phyloP scores from a whole-genome alignment of 1,284 basidiomycete genomes.

The Papiliotrema laurentii region DNA sequence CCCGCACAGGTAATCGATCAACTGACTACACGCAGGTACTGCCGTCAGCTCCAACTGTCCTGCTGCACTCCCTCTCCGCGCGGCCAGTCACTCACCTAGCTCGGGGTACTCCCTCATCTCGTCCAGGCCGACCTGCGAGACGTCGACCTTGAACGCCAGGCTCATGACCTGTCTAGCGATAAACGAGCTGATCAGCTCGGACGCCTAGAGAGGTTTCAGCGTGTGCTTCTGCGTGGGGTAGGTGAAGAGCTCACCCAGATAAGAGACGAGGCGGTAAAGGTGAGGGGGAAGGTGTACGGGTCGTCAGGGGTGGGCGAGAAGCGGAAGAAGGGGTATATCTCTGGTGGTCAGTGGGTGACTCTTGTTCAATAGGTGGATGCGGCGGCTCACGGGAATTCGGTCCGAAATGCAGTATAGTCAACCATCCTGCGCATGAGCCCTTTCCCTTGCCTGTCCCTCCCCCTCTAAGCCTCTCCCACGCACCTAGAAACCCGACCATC shows the following conservation, averaged over 20 bases:
- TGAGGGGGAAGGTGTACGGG: slow-evolving; percentile 57
- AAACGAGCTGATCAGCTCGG: slow-evolving; percentile 52
- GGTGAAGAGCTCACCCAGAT: slow-evolving; percentile 50
- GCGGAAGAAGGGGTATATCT: slow-evolving; percentile 56
- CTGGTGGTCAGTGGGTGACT: slow-evolving; percentile 11
- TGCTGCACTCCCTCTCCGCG: not conserved
- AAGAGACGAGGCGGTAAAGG: slow-evolving; percentile 52
- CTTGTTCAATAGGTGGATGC: too few relatives aligned
- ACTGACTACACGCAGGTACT: slow-evolving; percentile 40
- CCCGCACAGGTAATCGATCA: not conserved
- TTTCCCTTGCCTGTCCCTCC: too few relatives aligned
- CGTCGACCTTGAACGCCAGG: slow-evolving; percentile 50
- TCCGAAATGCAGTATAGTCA: slow-evolving; percentile 54
- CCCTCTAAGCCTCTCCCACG: too few relatives aligned
- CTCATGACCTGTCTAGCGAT: slow-evolving; percentile 51
- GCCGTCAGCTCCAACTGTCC: not conserved
- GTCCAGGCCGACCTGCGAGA: slow-evolving; percentile 53
- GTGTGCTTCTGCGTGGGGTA: not conserved
- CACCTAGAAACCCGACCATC: slow-evolving; percentile 51
- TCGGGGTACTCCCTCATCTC: slow-evolving; percentile 55
- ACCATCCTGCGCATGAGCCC: slow-evolving; percentile 40
- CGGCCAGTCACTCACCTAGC: slow-evolving; percentile 27
- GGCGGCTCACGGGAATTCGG: slow-evolving; percentile 46
- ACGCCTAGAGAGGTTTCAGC: slow-evolving; percentile 24
- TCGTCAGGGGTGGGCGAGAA: slow-evolving; percentile 51